Conservation (phyloP, 1,284 basidiomycete species). For the Tausonia pullulans region DNA sequence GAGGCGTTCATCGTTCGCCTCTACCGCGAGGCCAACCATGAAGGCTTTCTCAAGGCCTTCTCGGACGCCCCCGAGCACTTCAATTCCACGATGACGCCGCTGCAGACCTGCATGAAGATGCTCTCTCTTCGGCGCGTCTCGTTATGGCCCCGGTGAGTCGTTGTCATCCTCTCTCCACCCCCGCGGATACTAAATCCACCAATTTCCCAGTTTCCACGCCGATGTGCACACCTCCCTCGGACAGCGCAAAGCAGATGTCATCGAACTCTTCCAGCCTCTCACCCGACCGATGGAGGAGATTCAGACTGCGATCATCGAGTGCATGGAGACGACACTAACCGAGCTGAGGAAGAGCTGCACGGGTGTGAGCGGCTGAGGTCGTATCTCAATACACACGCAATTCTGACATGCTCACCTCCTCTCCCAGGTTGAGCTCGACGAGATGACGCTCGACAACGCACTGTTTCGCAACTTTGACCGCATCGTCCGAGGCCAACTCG, state of each 20-base stretch:
- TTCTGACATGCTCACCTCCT: not conserved
- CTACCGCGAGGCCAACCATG: conserved; percentile 71
- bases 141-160: conserved; percentile 72
- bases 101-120: conserved; percentile 87
- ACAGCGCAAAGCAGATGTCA: conserved; percentile 74
- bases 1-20: conserved; percentile 86
- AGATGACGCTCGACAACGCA: conserved; percentile 82
- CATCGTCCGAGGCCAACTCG: conserved; percentile 76
- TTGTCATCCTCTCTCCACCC: not conserved
- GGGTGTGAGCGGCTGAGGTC: conserved; percentile 42
- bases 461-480: conserved; percentile 91
- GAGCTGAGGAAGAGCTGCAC: conserved; percentile 85
- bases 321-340: conserved; percentile 80
- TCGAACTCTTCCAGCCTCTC: conserved; percentile 81
- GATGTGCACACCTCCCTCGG: conserved; percentile 68
- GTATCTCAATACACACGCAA: not conserved
- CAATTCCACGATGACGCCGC: conserved; percentile 76
- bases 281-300: conserved; percentile 81
- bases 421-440: conserved; percentile 78
- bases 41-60: conserved; percentile 91
- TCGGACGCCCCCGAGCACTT: conserved; percentile 93
- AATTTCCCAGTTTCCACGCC: conserved; percentile 63
- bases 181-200: conserved; percentile 11
- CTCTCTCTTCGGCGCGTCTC: conserved; percentile 76
- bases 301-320: conserved; percentile 84